phyloP scores from a whole-genome alignment of 768 basidiomycete genomes.

The Tephrocybe sp. region DNA sequence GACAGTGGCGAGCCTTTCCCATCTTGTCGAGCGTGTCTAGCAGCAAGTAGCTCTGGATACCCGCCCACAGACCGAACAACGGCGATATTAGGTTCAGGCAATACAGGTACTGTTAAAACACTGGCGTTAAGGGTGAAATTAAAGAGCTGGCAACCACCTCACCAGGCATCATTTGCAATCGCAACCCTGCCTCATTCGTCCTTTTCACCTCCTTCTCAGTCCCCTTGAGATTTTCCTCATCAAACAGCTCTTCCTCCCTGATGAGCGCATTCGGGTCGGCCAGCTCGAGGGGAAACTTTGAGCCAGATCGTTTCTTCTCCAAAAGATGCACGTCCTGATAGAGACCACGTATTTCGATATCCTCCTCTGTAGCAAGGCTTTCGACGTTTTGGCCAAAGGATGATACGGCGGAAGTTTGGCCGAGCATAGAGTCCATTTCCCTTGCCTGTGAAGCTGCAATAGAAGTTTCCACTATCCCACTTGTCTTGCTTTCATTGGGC shows the following conservation, averaged over 20 bases:
- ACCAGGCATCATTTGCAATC: conserved; percentile 19
- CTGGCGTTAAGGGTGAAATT: background rate
- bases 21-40: background rate
- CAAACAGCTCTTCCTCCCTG: conserved; percentile 56
- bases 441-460: conserved; percentile 33
- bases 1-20: conserved; percentile 7
- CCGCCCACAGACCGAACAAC: background rate
- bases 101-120: conserved; percentile 49
- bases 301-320: conserved; percentile 6
- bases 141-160: background rate
- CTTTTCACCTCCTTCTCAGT: background rate
- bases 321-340: conserved; percentile 4
- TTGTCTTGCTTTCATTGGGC: background rate
- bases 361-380: background rate
- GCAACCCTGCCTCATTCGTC: conserved; percentile 15
- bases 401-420: conserved; percentile 11
- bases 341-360: conserved; percentile 7
- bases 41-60: conserved; percentile 7
- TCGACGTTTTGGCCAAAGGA: background rate
- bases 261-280: conserved; percentile 38
- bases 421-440: conserved; percentile 13
- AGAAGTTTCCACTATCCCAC: too few species aligned
- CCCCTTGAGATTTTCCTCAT: conserved; percentile 32
- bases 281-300: conserved; percentile 9
- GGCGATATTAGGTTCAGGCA: conserved; percentile 49